Percentiles rank a stretch among this genome's conserved stretches.
Conservation (phyloP, 2,329 filamentous ascomycete species). For the Trichoderma oligosporum region DNA sequence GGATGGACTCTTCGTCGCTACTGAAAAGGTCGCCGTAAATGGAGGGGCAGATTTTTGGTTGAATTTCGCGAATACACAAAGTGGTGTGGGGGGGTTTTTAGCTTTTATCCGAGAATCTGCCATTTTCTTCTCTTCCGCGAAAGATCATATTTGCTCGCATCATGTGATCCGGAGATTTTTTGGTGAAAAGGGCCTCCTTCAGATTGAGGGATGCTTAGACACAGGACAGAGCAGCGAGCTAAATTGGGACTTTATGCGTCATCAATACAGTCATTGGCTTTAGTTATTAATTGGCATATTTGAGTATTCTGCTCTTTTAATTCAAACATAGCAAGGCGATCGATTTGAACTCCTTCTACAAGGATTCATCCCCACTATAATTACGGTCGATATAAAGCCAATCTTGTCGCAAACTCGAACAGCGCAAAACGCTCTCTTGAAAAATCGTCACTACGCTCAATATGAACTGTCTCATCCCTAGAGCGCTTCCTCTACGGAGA, state of each 20-base stretch:
- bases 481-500: constrained; percentile 25
- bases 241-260: background rate
- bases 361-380: background rate
- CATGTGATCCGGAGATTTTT: constrained; percentile 40
- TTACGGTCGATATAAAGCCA: background rate
- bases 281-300: background rate
- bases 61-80: constrained; percentile 40
- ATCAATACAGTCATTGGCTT: background rate
- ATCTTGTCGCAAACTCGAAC: background rate
- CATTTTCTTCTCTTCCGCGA: constrained; percentile 22
- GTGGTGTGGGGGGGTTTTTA: constrained; percentile 36
- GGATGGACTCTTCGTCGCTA: constrained; percentile 5
- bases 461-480: constrained; percentile 30
- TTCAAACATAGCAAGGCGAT: background rate
- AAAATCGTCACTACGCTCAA: constrained; percentile 7
- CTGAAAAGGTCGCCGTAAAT: constrained; percentile 32
- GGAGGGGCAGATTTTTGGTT: constrained; percentile 43
- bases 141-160: constrained; percentile 22
- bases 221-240: background rate
- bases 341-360: background rate
- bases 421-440: background rate
- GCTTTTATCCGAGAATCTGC: constrained; percentile 33
- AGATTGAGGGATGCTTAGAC: background rate
- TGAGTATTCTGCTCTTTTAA: background rate
- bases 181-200: constrained; percentile 12